Base-by-base conservation (phyloP, 106 monocot genomes). In the Allium cepa region DNA sequence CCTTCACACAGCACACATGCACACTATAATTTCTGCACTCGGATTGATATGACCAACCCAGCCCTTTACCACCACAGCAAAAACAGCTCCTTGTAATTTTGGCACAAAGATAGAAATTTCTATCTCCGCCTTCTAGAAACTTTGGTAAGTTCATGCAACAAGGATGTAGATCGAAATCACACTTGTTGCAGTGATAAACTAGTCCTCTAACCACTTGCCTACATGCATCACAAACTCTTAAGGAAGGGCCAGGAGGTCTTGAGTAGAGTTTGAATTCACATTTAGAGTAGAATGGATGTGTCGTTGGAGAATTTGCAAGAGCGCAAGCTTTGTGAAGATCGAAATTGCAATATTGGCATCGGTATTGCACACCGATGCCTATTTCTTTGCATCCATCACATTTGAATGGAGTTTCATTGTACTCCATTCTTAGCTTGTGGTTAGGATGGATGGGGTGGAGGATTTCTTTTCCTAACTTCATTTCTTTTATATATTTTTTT, bases 381-480 rank as follows among this genome's bases (percentile, higher is more conserved):
- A 78, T 80, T 57, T 87, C 87, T 49, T 69, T 74, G 74, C 87
- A 83, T 10, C 87, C 87, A 58, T 87, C 78, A 59, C 87, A 87
- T 16, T 64, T 26, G 69, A 83, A 87, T 2, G 86, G 86, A 15
- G 49, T 77, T 53, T 82, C 86, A 0, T 76, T 74, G 79, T 77
- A 77, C 67, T 77, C 82, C 36, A 74, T 65, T 60, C 46, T 82
- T 46, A 83, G 77, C 66, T 59, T 73, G 74, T 87, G 86, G 7
- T 76, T 58, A 15, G 75, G 81, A 16, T 86, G 86, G 57, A 47
- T 70, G 5, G 73, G 76, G 70, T 79, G 79, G 45, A 18, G 13
- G 63, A 82, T 60, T 70, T 86, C 86, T 64, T 76, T 85, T 68
- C 75, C 82, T 53, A 82, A 48, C 74, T 75, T 82, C 82, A 78